Conservation (phyloP, 2,329 filamentous ascomycete genomes). For the Neocatenulostroma microsporum region DNA sequence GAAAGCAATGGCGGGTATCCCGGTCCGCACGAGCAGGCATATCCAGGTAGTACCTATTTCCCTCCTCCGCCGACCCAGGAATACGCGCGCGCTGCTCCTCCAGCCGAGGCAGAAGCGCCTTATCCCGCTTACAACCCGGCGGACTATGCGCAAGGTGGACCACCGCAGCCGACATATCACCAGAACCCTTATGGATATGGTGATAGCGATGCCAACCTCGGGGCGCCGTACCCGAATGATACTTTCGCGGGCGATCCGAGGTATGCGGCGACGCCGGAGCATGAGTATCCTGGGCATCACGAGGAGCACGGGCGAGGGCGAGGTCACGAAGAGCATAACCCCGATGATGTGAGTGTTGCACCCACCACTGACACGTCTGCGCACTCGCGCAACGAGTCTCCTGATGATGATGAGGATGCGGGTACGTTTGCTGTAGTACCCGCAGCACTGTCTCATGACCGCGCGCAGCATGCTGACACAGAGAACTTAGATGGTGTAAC, state of each 20-base stretch:
- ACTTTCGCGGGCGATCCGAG: slow-evolving; percentile 26
- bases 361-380: no score
- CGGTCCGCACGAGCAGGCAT: slow-evolving; percentile 23
- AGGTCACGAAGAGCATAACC: no score
- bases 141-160: slow-evolving; percentile 32
- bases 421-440: no score
- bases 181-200: slow-evolving; percentile 25
- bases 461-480: slow-evolving; percentile 5
- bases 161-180: slow-evolving; percentile 21
- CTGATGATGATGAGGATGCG: no score
- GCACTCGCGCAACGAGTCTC: no score
- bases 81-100: slow-evolving; percentile 22
- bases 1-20: slow-evolving; percentile 25
- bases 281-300: no score
- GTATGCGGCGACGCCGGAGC: slow-evolving; percentile 20
- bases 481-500: slow-evolving; percentile 23
- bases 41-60: slow-evolving; percentile 42
- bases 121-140: slow-evolving; percentile 38
- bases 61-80: slow-evolving; percentile 37
- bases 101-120: slow-evolving; percentile 16
- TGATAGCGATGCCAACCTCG: slow-evolving; percentile 21
- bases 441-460: no score
- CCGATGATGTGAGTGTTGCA: slow-evolving; percentile 47
- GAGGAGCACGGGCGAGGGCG: slow-evolving; percentile 20
- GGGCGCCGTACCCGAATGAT: slow-evolving; percentile 24